phyloP scores from a whole-genome alignment of 2,329 filamentous ascomycete genomes.

The Thelonectria discophora region DNA sequence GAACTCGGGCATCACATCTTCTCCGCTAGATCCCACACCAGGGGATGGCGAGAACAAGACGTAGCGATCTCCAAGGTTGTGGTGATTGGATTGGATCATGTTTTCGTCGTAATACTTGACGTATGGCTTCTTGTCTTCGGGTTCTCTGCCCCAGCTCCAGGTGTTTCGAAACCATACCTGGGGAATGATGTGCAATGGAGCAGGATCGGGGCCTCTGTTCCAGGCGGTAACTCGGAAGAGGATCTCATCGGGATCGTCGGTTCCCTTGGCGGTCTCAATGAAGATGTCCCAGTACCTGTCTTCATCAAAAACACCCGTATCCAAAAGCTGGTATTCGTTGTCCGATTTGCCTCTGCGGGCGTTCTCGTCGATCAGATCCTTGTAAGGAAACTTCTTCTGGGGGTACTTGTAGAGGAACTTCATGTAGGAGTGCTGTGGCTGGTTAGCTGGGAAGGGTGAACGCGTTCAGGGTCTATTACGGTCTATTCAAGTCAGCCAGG shows the following conservation, averaged over 20 bases:
- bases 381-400: constrained; percentile 89
- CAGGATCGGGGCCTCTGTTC: constrained; percentile 91
- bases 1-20: constrained; percentile 85
- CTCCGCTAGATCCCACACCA: constrained; percentile 77
- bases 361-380: constrained; percentile 87
- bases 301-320: constrained; percentile 88
- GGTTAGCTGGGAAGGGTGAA: constrained; percentile 22
- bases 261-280: constrained; percentile 95
- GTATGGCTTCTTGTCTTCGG: constrained; percentile 79
- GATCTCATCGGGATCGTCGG: constrained; percentile 89
- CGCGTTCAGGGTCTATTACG: constrained; percentile 46
- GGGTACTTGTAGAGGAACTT: constrained; percentile 99
- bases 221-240: constrained; percentile 95
- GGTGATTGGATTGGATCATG: constrained; percentile 79
- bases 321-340: constrained; percentile 88
- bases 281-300: constrained; percentile 96
- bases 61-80: constrained; percentile 83
- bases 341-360: constrained; percentile 78
- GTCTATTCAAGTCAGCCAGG: constrained; percentile 51
- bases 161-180: constrained; percentile 98
- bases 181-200: constrained; percentile 90
- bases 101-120: constrained; percentile 73
- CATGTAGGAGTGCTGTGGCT: constrained; percentile 90
- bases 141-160: constrained; percentile 91
- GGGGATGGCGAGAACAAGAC: constrained; percentile 89